Base-by-base conservation (phyloP, 352 stramenopile species). In the Phytophthora rubi region DNA sequence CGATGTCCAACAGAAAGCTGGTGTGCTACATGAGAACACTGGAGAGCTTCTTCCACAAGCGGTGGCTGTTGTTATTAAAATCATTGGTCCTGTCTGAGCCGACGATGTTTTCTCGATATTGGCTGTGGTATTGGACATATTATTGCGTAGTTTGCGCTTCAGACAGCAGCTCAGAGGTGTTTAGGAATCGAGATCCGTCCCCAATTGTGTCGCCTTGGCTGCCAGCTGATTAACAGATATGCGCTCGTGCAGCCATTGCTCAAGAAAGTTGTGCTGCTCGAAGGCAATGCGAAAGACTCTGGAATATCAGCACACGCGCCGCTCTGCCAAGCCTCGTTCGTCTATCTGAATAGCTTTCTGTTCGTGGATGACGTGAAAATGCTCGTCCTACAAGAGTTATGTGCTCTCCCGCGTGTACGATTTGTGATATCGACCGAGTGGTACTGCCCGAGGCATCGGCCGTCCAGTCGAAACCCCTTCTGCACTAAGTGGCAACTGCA, bases 281-380 rank as follows among this genome's bases (percentile, higher is more conserved):
- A 58, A 6, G 33, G 23, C 28, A 48, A 65, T n/a, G 59, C 59
- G 13, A 45, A 37, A 44, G 12, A 58, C 0, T 65, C 33, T 45
- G 6, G 33, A n/a, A 23, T 57, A 8, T 52, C 32, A 16, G 12
- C 18, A 21, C 47, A 32, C 7, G 6, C 13, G 15, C 13, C 58
- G 4, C 56, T 65, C 33, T 65, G 47, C 10, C 47, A 65, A 13
- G 39, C 42, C 2, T 45, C 56, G 12, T 58, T 65, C 21, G 58
- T 65, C n/a, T 58, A 57, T 52, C 37, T 65, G 8, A 57, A 57
- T 35, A 65, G 58, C 15, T 66, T 66, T 26, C 37, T 66, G 1
- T 54, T 54, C 37, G 15, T 59, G 5, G 49, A 66, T 49, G 37
- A 53, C 23, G 49, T 53, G 3, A 66, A 66, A 42, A 2, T 59